Percentiles rank a stretch among this genome's conserved stretches.
These are phyloP conservation scores for Mycena pura DNA, from an alignment of 768 basidiomycete species.

Conservation along the genomic window DNA sequence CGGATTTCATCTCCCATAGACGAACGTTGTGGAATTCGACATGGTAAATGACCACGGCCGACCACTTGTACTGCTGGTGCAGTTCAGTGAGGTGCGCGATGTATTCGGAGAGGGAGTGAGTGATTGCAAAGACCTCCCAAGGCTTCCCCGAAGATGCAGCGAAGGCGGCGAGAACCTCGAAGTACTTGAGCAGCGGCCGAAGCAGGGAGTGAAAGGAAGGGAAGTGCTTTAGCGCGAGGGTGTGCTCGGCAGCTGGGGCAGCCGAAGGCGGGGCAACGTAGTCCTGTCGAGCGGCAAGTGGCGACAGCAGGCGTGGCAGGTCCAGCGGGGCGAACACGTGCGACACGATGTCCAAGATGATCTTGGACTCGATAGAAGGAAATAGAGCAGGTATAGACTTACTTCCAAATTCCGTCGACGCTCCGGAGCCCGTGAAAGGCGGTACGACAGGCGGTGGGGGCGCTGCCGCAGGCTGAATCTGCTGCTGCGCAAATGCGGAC, in stretches of 20 bases:
- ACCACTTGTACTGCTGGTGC: constrained; percentile 23
- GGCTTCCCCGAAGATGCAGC: constrained; percentile 11
- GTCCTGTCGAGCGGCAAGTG: constrained; percentile 9
- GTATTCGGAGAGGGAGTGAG: constrained; percentile 2
- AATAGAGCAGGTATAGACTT: constrained; percentile 17
- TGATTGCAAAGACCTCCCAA: constrained; percentile 3
- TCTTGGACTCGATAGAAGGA: constrained; percentile 4
- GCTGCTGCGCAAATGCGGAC: background rate
- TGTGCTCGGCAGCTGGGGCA: background rate
- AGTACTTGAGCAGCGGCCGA: constrained; percentile 2
- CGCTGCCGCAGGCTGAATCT: background rate
- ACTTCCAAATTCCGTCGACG: constrained; percentile 12
- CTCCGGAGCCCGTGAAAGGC: constrained; percentile 10
- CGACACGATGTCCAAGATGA: constrained; percentile 11
- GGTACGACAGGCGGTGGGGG: constrained; percentile 12
- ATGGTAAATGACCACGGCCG: constrained; percentile 24
- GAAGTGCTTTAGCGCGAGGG: constrained; percentile 6
- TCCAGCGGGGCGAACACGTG: constrained; percentile 15
- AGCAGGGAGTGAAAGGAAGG: constrained; percentile 11
- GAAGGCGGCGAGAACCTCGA: constrained; percentile 7
- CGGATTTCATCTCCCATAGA: constrained; percentile 18
- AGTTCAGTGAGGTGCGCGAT: constrained; percentile 17
- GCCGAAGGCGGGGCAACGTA: background rate
- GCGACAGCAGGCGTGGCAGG: constrained; percentile 6
- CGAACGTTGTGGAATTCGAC: constrained; percentile 14